These are phyloP conservation scores for Diplocarpon rosae DNA, from an alignment of 2,329 filamentous ascomycete species.

Conservation along the genomic window DNA sequence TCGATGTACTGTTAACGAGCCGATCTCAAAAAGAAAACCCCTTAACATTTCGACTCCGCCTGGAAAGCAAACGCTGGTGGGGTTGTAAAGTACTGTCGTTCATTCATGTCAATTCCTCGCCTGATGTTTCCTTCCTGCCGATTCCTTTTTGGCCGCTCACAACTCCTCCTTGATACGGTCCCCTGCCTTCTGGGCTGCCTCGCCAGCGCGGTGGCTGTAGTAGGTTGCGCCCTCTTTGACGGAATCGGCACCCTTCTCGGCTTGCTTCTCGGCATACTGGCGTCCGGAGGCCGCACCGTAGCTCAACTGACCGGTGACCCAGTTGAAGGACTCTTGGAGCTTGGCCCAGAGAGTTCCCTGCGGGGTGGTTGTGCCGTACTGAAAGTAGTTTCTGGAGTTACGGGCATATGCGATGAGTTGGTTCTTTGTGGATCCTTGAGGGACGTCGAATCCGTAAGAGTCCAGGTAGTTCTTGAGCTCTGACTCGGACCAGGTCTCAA, in stretches of 20 bases:
- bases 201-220: constrained; percentile 27
- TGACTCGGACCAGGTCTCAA: constrained; percentile 60
- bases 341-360: constrained; percentile 55
- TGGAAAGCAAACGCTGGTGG: constrained; percentile 6
- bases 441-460: constrained; percentile 52
- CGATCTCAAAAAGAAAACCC: constrained; percentile 1
- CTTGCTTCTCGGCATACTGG: constrained; percentile 30
- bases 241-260: constrained; percentile 35
- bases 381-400: constrained; percentile 65
- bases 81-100: constrained; percentile 1
- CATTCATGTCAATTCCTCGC: neutral
- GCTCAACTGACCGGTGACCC: constrained; percentile 37
- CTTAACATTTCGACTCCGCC: constrained; percentile 4
- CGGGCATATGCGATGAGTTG: constrained; percentile 61
- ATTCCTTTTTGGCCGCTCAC: constrained; percentile 12
- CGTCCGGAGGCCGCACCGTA: constrained; percentile 36
- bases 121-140: neutral
- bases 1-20: neutral
- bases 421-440: constrained; percentile 34
- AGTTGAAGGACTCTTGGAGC: constrained; percentile 36
- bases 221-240: constrained; percentile 26
- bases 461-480: constrained; percentile 71
- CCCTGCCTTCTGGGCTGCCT: constrained; percentile 27
- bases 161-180: constrained; percentile 28
- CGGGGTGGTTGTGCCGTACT: constrained; percentile 60